Evolutionary conservation across 345 rosid species (phyloP).

Genomic region (Corchorus capsularis): DNA sequence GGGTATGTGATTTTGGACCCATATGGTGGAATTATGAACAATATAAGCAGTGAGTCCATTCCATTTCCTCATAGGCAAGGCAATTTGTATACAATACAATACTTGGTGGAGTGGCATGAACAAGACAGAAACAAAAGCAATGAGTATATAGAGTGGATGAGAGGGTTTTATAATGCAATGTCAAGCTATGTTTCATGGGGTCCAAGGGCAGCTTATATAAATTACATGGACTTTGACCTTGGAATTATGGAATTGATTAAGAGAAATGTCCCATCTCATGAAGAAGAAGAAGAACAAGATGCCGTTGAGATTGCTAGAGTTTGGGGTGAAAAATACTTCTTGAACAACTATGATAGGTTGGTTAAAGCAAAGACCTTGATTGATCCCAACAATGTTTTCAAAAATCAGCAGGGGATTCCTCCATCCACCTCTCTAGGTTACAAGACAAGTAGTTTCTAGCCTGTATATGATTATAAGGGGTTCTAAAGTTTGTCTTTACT

Average conservation of each 20-base stretch:
- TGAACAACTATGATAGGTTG: conserved; percentile 47
- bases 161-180: conserved; percentile 44
- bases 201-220: conserved; percentile 60
- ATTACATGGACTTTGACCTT: conserved; percentile 59
- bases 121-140: conserved; percentile 28
- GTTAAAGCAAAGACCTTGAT: conserved; percentile 45
- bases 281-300: conserved; percentile 4
- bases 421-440: conserved; percentile 9
- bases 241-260: conserved; percentile 34
- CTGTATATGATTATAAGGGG: not conserved
- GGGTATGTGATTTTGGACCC: conserved; percentile 50
- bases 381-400: conserved; percentile 52
- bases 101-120: conserved; percentile 51
- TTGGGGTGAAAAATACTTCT: conserved; percentile 57
- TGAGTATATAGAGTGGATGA: conserved; percentile 34
- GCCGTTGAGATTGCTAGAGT: conserved; percentile 39
- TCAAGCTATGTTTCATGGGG: conserved; percentile 45
- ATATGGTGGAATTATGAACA: conserved; percentile 53
- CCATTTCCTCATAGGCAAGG: conserved; percentile 65
- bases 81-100: conserved; percentile 48
- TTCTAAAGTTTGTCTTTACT: not conserved
- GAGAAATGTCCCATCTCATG: not conserved
- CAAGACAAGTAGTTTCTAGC: not conserved
- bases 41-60: conserved; percentile 40
- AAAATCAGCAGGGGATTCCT: conserved; percentile 54